Conservation (phyloP, 1,284 basidiomycete species). For the Sphaerobolus stellatus region DNA sequence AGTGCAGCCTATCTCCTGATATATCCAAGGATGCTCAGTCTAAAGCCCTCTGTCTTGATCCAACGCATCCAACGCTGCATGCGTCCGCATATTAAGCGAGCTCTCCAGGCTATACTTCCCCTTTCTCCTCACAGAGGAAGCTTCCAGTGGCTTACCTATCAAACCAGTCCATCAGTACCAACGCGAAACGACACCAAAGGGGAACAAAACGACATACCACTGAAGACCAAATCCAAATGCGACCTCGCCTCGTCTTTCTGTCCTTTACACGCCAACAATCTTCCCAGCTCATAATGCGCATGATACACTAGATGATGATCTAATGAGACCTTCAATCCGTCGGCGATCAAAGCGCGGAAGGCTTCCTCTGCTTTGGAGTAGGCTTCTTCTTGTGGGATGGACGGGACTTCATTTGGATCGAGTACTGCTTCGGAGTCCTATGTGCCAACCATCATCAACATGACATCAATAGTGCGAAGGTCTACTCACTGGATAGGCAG, state of each 20-base stretch:
- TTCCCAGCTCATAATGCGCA: conserved; percentile 66
- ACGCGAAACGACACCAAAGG: neutral
- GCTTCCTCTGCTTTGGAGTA: conserved; percentile 53
- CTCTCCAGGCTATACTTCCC: conserved; percentile 50
- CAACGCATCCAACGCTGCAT: conserved; percentile 56
- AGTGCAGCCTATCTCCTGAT: too few species aligned
- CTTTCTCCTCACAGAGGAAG: conserved; percentile 33
- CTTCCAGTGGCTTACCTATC: conserved; percentile 38
- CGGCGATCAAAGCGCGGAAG: conserved; percentile 68
- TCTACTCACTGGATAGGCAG: conserved; percentile 77
- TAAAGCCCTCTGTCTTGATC: conserved; percentile 24
- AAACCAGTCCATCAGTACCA: neutral
- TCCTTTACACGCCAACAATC: conserved; percentile 55
- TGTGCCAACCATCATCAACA: conserved; percentile 23
- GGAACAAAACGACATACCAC: conserved; percentile 31
- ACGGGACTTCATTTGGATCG: conserved; percentile 35
- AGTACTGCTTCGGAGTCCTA: conserved; percentile 56
- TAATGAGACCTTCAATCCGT: conserved; percentile 73
- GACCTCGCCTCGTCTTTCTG: conserved; percentile 49
- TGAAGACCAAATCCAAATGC: conserved; percentile 60
- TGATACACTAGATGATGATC: conserved; percentile 83
- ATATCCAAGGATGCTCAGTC: too few species aligned
- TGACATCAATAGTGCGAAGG: conserved; percentile 23
- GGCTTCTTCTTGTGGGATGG: conserved; percentile 47
- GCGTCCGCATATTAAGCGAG: conserved; percentile 57